Evolutionary conservation across 345 rosid species (phyloP), one percentile per base, ranked within the genome.

Genomic region (Citrus medica): DNA sequence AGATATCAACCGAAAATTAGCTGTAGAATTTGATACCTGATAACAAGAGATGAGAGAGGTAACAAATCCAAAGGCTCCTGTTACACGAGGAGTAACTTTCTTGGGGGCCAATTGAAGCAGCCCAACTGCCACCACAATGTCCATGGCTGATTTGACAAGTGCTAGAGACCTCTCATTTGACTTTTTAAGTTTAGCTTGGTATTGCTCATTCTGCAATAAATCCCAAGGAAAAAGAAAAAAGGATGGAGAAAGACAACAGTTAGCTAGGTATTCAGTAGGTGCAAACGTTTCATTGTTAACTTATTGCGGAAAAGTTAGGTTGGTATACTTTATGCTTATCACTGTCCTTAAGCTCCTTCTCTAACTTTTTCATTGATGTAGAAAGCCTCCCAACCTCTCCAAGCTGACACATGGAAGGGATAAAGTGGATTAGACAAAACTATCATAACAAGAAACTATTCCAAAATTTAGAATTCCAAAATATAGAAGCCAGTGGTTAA

Each of bases 321-420:
- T 65, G 61, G 69, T 83, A 40, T 83, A 94, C 99, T 55, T 91
- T 83, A 75, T 89, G 33, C 81, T 90, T 94, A 46, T 94, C 92
- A 55, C 87, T 84, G 62, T 83, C 79, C 90, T 93, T 90, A 64
- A 89, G 91, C 62, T 89, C 93, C 82, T 92, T 89, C 79, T 90
- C 97, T 78, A 92, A 83, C 86, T 90, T 94, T 86, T 90, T 94
- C 86, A 90, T 85, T 33, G 97, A 89, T 66, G 88, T 82, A 64
- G 97, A 94, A 73, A 93, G 94, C 90, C 97, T 88, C 66, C 90
- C 94, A 53, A 94, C 84, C 89, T 97, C 98, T 79, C 96, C 93
- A 79, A 89, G 76, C 99, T 94, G 83, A 82, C 77, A 74, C 55
- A 78, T 69, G 28, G 35, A 59, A 53, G 21, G 35, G 37, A 9